These are phyloP conservation scores for Tillandsia fasciculata DNA, from an alignment of 176 grass and related monocot species.

Conservation along the genomic window DNA sequence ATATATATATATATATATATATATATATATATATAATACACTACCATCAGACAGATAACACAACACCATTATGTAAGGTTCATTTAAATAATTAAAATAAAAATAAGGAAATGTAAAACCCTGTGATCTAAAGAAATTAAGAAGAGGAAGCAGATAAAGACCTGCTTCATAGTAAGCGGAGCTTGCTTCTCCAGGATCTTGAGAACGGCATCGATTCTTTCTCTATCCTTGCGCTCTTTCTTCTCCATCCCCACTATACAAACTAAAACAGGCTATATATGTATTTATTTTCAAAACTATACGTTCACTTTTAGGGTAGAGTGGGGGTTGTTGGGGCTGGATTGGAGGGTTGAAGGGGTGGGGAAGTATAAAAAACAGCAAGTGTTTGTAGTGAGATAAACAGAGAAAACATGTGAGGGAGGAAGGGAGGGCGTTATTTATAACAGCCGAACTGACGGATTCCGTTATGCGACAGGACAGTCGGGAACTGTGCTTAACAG, in stretches of 20 bases:
- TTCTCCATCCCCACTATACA: slow-evolving; percentile 57
- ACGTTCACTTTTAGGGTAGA: background rate
- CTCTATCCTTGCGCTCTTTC: slow-evolving; percentile 58
- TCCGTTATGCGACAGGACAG: background rate
- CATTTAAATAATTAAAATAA: background rate
- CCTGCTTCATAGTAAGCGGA: slow-evolving; percentile 76
- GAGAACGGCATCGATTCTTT: slow-evolving; percentile 65
- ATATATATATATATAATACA: background rate
- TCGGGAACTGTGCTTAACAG: background rate
- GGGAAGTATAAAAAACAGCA: background rate
- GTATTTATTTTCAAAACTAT: too few species aligned
- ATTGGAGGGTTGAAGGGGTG: background rate
- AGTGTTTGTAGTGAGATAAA: background rate
- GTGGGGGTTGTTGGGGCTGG: background rate
- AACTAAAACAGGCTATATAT: too few species aligned
- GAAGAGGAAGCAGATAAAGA: background rate
- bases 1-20: background rate
- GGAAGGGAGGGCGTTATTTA: background rate
- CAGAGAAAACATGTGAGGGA: background rate
- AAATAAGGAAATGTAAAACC: background rate
- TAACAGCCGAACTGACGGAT: background rate
- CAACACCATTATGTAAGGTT: too few species aligned
- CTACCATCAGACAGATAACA: too few species aligned
- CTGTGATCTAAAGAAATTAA: background rate
- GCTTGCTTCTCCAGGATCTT: slow-evolving; percentile 77